Evolutionary conservation across 176 grass and related monocot genomes (phyloP).

Genomic region (Poa pratensis): DNA sequence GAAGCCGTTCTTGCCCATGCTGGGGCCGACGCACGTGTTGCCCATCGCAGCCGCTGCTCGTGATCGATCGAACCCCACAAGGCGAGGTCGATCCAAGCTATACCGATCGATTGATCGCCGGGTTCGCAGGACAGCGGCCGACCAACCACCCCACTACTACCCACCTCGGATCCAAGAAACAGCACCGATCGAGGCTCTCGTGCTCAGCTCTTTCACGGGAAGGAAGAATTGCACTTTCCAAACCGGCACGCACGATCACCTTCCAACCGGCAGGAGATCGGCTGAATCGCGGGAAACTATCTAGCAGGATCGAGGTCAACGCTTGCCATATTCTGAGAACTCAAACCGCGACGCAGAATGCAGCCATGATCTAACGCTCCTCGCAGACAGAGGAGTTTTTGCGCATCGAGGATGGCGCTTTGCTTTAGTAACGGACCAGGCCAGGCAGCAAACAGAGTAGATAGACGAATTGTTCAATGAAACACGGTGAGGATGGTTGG

Average conservation of each 20-base stretch:
- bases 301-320: slow-evolving; percentile 43
- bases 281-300: not conserved
- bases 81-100: not conserved
- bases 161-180: slow-evolving; percentile 28
- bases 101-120: not conserved
- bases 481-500: not conserved
- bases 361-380: not conserved
- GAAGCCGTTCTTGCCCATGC: slow-evolving; percentile 72
- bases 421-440: not conserved
- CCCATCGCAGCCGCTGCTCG: slow-evolving; percentile 46
- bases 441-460: not conserved
- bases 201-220: not conserved
- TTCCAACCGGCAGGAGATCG: not conserved
- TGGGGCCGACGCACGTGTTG: slow-evolving; percentile 88
- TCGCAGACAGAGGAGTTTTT: not conserved
- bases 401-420: slow-evolving; percentile 6
- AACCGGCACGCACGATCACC: not conserved
- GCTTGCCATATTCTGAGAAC: not conserved
- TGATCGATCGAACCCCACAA: not conserved
- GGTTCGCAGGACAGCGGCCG: not conserved
- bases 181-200: not conserved
- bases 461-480: slow-evolving; percentile 29
- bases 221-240: not conserved
- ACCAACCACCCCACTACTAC: not conserved
- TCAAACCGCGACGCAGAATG: not conserved